Base-by-base conservation (phyloP, 441 rosid genomes). In the Hura crepitans region DNA sequence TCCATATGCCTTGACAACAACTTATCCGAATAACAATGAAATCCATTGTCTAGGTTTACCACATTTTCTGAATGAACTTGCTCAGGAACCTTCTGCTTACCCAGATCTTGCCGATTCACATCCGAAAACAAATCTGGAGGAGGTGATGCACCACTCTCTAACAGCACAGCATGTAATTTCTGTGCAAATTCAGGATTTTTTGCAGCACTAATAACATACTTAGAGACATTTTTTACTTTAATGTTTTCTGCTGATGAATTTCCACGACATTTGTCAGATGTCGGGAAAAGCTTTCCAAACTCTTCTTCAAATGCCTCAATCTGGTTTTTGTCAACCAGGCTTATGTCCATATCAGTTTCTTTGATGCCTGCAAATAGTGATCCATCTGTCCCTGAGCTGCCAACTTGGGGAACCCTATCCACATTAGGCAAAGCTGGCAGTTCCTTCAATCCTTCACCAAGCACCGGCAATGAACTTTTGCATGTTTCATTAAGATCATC, bases 121-220 rank as follows among this genome's bases (percentile, higher is more conserved):
- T 85, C 87, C 59, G 72, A 69, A 83, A 91, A 91, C 78, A 93
- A 85, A 86, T 88, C 95, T 60, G 91, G 79, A 57, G 97, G 97
- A 68, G 96, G 98, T 30, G 98, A 82, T 73, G 95, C 95, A 66
- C 96, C 98, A 81, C 97, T 89, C 79, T 91, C 97, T 75, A 86
- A 81, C 85, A 89, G 82, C 76, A 93, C 93, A 55, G 96, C 96
- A 74, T 88, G 98, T 67, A 93, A 78, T 78, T 93, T 91, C 84
- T 87, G 93, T 12, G 98, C 96, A 77, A 93, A 91, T 62, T 89
- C 96, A 55, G 97, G 96, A 80, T 93, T 80, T 84, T 91, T 93
- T 25, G 98, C 92, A 33, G 96, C 98, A 77, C 83, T 86, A 62
- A 89, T 88, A 76, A 91, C 98, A 77, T 88, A 94, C 74, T 85